Percentiles rank a stretch among this genome's conserved stretches.
Evolutionary conservation across 768 basidiomycete genomes (phyloP).

Genomic region (Pulveroboletus sp.): DNA sequence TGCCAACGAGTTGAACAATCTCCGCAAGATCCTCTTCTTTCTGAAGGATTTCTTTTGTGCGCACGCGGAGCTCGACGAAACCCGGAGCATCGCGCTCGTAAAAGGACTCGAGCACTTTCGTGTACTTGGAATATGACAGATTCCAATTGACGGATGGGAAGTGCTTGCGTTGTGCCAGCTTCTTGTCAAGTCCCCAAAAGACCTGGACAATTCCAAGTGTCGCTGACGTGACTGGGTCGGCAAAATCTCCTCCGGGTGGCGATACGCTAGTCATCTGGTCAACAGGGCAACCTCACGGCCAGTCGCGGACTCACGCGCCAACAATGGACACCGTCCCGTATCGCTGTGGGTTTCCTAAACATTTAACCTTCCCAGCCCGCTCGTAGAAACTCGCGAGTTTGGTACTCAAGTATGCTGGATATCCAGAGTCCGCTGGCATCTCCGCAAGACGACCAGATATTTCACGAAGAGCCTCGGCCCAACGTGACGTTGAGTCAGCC

Average conservation of each 20-base stretch:
- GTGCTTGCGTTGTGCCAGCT: slow-evolving; percentile 96
- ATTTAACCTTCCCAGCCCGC: slow-evolving; percentile 93
- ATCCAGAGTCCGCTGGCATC: slow-evolving; percentile 99
- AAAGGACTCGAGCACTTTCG: slow-evolving; percentile 87
- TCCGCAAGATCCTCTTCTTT: slow-evolving; percentile 99
- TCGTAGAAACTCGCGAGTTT: slow-evolving; percentile 99
- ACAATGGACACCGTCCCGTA: slow-evolving; percentile 97
- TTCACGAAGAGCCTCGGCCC: slow-evolving; percentile 99
- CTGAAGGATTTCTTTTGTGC: slow-evolving; percentile 95
- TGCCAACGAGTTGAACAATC: slow-evolving; percentile 99
- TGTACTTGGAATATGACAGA: slow-evolving; percentile 98
- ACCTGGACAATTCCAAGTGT: slow-evolving; percentile 99
- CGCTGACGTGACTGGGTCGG: slow-evolving; percentile 96
- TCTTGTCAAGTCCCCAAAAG: slow-evolving; percentile 99
- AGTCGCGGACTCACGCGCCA: slow-evolving; percentile 77
- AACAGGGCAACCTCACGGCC: slow-evolving; percentile 5
- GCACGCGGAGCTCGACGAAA: slow-evolving; percentile 91
- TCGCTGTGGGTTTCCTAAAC: slow-evolving; percentile 84
- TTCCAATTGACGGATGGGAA: slow-evolving; percentile 99
- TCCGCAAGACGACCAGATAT: slow-evolving; percentile 98
- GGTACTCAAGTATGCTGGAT: slow-evolving; percentile 94
- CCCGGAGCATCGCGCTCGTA: slow-evolving; percentile 90
- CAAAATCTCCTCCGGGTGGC: slow-evolving; percentile 98
- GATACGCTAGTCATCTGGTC: slow-evolving; percentile 64
- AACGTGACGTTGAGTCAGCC: slow-evolving; percentile 98